A percentile compares a stretch with the other conserved stretches of the same genome.
Conservation (phyloP, 495 filamentous ascomycete genomes). For the Aspergillus leporis region DNA sequence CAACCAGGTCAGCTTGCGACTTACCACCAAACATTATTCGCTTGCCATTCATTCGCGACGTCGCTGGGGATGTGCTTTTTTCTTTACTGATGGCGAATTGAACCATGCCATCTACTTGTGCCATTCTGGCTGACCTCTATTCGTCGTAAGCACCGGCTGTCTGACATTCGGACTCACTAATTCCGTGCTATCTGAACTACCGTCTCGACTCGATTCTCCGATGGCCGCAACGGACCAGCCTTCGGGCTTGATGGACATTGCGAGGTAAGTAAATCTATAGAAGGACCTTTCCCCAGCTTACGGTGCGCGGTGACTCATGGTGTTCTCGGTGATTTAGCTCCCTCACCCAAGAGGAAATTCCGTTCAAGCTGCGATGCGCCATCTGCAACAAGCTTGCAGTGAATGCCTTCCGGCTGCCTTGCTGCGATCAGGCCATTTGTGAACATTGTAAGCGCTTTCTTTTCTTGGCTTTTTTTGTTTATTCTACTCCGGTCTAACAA, state of each 20-base stretch:
- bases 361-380: slow-evolving; percentile 91
- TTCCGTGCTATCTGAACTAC: slow-evolving; percentile 7
- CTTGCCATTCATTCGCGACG: slow-evolving; percentile 11
- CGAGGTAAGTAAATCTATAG: slow-evolving; percentile 30
- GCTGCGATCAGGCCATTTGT: slow-evolving; percentile 94
- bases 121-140: slow-evolving; percentile 10
- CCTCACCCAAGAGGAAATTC: slow-evolving; percentile 80
- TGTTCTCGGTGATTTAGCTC: slow-evolving; percentile 49
- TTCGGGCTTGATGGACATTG: slow-evolving; percentile 48
- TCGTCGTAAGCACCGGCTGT: slow-evolving; percentile 1
- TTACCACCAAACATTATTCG: background rate
- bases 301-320: slow-evolving; percentile 5
- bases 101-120: slow-evolving; percentile 23
- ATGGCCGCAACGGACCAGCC: slow-evolving; percentile 46
- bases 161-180: background rate
- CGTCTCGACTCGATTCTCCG: slow-evolving; percentile 5
- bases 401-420: slow-evolving; percentile 87
- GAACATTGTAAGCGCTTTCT: slow-evolving; percentile 68
- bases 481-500: slow-evolving; percentile 24
- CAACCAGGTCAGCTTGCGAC: slow-evolving; percentile 8
- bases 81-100: slow-evolving; percentile 16
- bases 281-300: background rate
- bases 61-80: slow-evolving; percentile 10
- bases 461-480: background rate
- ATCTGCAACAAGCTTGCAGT: slow-evolving; percentile 89